A percentile compares a stretch with the other conserved stretches of the same genome.
Evolutionary conservation across 495 filamentous ascomycete species (phyloP).

Genomic region (Amphirosellinia nigrospora): DNA sequence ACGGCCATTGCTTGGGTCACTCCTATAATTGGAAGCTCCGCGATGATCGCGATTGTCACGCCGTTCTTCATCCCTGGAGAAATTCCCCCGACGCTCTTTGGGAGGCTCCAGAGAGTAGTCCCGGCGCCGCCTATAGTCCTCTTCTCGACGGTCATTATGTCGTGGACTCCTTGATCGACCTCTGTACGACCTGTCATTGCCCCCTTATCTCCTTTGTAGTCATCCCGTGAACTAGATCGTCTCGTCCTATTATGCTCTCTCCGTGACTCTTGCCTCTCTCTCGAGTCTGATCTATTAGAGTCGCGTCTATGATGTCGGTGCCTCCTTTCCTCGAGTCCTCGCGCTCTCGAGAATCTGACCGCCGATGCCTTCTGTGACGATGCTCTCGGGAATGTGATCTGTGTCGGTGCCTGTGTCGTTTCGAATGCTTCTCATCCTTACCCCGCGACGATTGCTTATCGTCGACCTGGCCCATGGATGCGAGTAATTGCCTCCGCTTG

Average conservation of each 20-base stretch:
- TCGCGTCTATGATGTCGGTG: constrained; percentile 40
- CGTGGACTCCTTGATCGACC: constrained; percentile 42
- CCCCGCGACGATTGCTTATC: constrained; percentile 47
- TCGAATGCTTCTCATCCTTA: constrained; percentile 57
- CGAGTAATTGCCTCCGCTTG: constrained; percentile 70
- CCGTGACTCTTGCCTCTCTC: constrained; percentile 43
- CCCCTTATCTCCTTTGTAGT: constrained; percentile 24
- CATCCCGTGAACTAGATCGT: constrained; percentile 32
- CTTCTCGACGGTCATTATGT: constrained; percentile 37
- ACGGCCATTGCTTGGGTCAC: constrained; percentile 23
- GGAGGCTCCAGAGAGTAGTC: constrained; percentile 37
- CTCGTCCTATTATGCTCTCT: constrained; percentile 32
- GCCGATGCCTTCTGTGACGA: constrained; percentile 55
- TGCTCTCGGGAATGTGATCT: constrained; percentile 48
- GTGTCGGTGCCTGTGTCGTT: constrained; percentile 52
- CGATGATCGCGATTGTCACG: constrained; percentile 28
- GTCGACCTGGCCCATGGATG: constrained; percentile 61
- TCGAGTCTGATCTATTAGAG: constrained; percentile 40
- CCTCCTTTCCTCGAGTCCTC: constrained; percentile 50
- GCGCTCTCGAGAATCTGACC: constrained; percentile 44
- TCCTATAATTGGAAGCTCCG: constrained; percentile 29
- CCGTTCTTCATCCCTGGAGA: constrained; percentile 33
- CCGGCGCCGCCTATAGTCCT: constrained; percentile 32
- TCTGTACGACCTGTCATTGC: constrained; percentile 34
- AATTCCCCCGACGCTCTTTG: constrained; percentile 23